phyloP scores from a whole-genome alignment of 1,284 basidiomycete genomes.

The Ustilago vetiveriae region DNA sequence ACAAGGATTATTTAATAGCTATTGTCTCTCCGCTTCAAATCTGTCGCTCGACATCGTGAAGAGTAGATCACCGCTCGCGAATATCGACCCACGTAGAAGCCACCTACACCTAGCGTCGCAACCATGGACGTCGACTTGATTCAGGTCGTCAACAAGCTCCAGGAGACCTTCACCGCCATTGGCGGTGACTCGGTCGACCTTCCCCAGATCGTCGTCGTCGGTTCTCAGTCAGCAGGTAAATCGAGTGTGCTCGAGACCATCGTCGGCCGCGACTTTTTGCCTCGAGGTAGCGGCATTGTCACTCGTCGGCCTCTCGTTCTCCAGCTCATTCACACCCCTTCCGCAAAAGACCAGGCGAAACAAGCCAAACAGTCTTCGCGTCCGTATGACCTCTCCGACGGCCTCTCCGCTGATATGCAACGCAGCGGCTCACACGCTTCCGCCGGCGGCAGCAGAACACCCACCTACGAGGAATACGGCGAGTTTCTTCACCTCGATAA shows the following conservation, averaged over 20 bases:
- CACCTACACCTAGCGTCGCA: too few species aligned
- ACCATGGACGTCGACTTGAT: conserved; percentile 78
- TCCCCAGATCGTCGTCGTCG: conserved; percentile 69
- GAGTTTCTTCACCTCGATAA: conserved; percentile 97
- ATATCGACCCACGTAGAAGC: too few species aligned
- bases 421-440: conserved; percentile 21
- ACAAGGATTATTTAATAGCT: too few species aligned
- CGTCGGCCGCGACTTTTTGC: conserved; percentile 86
- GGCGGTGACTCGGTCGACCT: conserved; percentile 72
- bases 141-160: conserved; percentile 92
- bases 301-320: conserved; percentile 93
- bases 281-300: conserved; percentile 91
- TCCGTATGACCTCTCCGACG: conserved; percentile 30
- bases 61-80: too few species aligned
- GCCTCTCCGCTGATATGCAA: conserved; percentile 24
- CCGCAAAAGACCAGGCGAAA: conserved; percentile 64
- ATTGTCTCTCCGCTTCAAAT: too few species aligned
- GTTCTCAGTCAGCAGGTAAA: conserved; percentile 71
- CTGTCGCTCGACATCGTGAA: too few species aligned
- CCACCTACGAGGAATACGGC: conserved; percentile 78
- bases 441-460: conserved; percentile 17
- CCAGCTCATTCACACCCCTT: conserved; percentile 84
- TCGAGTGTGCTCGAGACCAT: conserved; percentile 75
- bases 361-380: conserved; percentile 26
- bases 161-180: conserved; percentile 70